Conservation (phyloP, 2,329 filamentous ascomycete genomes). For the Bipolaris sorokiniana region DNA sequence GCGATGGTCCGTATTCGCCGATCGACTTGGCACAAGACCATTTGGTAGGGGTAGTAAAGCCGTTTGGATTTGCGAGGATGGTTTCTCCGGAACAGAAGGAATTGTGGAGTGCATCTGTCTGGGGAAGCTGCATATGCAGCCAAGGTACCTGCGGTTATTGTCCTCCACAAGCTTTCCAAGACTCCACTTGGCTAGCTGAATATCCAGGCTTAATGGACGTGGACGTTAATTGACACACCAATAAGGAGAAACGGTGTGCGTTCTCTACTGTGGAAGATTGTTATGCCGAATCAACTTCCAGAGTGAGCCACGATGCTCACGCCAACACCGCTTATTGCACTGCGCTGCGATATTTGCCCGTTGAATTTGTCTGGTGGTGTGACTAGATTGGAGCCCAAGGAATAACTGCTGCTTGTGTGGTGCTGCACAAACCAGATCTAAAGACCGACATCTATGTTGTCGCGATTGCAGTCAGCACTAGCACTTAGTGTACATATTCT, state of each 20-base stretch:
- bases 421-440: neutral
- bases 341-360: neutral
- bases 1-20: neutral
- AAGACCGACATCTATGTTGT: neutral
- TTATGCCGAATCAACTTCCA: neutral
- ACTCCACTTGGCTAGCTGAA: neutral
- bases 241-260: neutral
- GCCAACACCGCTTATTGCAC: neutral
- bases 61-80: neutral
- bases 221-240: neutral
- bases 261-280: neutral
- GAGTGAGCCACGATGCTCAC: neutral
- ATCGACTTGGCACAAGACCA: neutral
- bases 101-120: slow-evolving; percentile 1
- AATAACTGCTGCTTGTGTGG: neutral
- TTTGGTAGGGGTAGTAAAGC: slow-evolving; percentile 1
- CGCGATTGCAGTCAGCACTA: neutral
- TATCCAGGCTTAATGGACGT: neutral
- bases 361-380: neutral
- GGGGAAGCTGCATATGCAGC: slow-evolving; percentile 3
- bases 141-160: neutral
- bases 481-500: neutral
- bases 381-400: neutral
- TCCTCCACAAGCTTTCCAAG: slow-evolving; percentile 2
- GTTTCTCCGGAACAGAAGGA: neutral